phyloP scores from a whole-genome alignment of 2,329 filamentous ascomycete species.

The Kalaharituber pfeilii region DNA sequence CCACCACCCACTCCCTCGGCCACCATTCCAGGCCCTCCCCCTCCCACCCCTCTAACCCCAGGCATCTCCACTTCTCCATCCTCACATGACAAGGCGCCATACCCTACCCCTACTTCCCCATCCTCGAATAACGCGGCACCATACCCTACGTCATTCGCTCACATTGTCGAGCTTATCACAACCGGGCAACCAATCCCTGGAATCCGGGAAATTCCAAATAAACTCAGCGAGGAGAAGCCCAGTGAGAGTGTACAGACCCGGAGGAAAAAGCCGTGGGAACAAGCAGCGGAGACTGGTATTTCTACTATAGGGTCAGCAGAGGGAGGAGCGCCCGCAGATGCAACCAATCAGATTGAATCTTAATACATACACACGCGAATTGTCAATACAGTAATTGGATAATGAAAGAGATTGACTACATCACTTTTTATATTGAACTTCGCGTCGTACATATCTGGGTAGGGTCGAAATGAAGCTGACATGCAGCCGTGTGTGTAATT shows the following conservation, averaged over 20 bases:
- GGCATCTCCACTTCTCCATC: background rate
- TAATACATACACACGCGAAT: too few species aligned
- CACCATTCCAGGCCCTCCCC: background rate
- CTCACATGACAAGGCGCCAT: conserved; percentile 33
- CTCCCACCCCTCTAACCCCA: background rate
- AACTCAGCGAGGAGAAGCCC: conserved; percentile 53
- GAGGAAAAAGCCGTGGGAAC: conserved; percentile 68
- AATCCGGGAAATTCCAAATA: conserved; percentile 72
- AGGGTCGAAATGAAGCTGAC: too few species aligned
- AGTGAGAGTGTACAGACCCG: conserved; percentile 36
- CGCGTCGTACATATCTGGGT: too few species aligned
- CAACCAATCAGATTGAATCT: too few species aligned
- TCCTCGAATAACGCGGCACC: conserved; percentile 36
- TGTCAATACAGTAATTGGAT: too few species aligned
- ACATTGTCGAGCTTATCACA: conserved; percentile 72
- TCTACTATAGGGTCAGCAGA: too few species aligned
- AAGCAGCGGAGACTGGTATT: conserved; percentile 23
- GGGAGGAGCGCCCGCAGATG: too few species aligned
- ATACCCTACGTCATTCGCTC: conserved; percentile 68
- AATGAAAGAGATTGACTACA: too few species aligned
- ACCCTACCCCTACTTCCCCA: background rate
- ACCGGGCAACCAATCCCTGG: conserved; percentile 69
- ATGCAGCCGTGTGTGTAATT: too few species aligned
- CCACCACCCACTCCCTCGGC: background rate
- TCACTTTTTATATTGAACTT: too few species aligned